Percentiles rank a stretch among this genome's conserved stretches.
Evolutionary conservation across 768 basidiomycete genomes (phyloP).

Genomic region (Tephrocybe sp.): DNA sequence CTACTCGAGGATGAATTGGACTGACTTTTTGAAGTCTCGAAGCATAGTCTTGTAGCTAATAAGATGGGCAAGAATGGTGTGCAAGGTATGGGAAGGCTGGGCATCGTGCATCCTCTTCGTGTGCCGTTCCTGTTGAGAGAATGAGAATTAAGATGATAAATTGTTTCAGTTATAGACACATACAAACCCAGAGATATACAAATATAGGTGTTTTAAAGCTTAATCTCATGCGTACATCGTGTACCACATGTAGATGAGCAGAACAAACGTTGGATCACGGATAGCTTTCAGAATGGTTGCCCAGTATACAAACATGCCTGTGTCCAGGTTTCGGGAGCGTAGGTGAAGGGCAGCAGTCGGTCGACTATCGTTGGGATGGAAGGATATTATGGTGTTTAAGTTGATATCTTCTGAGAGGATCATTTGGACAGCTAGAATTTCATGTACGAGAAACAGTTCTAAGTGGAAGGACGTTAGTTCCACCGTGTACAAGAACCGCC

Average conservation of each 20-base stretch:
- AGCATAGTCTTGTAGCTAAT: slow-evolving; percentile 57
- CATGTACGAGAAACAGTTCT: slow-evolving; percentile 28
- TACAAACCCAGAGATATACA: slow-evolving; percentile 48
- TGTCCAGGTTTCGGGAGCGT: slow-evolving; percentile 9
- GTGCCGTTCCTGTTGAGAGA: slow-evolving; percentile 39
- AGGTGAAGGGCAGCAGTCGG: slow-evolving; percentile 14
- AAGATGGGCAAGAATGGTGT: slow-evolving; percentile 58
- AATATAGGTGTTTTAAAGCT: slow-evolving; percentile 49
- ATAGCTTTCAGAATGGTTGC: slow-evolving; percentile 36
- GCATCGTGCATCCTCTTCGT: slow-evolving; percentile 39
- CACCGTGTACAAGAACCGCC: no score
- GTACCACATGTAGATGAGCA: slow-evolving; percentile 56
- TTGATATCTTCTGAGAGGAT: slow-evolving; percentile 19
- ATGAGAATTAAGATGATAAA: neutral
- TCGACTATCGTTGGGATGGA: slow-evolving; percentile 11
- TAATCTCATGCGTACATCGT: slow-evolving; percentile 64
- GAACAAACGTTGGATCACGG: slow-evolving; percentile 52
- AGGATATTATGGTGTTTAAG: slow-evolving; percentile 13
- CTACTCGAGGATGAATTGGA: slow-evolving; percentile 46
- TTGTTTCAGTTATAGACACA: slow-evolving; percentile 16
- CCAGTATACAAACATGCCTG: slow-evolving; percentile 47
- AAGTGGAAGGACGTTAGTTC: neutral
- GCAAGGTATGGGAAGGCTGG: slow-evolving; percentile 50
- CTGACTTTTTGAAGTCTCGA: slow-evolving; percentile 50
- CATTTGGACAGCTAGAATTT: slow-evolving; percentile 38